Evolutionary conservation across 2,329 filamentous ascomycete genomes (phyloP).

Genomic region (Arthroderma sp.): DNA sequence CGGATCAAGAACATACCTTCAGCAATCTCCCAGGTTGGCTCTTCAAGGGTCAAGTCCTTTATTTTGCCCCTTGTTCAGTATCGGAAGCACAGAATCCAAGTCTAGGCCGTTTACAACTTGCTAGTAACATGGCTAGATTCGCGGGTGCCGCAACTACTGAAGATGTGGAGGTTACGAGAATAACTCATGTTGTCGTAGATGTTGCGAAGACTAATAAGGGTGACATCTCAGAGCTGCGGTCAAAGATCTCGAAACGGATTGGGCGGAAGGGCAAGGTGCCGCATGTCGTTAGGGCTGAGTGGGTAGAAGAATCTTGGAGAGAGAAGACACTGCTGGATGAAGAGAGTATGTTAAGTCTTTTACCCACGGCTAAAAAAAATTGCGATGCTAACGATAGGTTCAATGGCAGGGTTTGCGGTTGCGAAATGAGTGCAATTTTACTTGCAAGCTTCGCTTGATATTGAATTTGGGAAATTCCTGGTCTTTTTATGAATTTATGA

Average conservation of each 20-base stretch:
- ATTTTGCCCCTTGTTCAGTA: slow-evolving; percentile 23
- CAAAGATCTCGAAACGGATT: slow-evolving; percentile 15
- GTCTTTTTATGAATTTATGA: too few relatives aligned
- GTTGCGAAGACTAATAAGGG: slow-evolving; percentile 33
- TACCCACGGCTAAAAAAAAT: too few relatives aligned
- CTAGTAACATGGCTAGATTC: slow-evolving; percentile 52
- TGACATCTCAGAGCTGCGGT: slow-evolving; percentile 26
- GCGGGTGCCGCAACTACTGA: slow-evolving; percentile 49
- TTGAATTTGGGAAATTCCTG: too few relatives aligned
- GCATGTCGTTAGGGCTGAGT: slow-evolving; percentile 53
- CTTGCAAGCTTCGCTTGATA: too few relatives aligned
- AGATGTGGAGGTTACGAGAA: slow-evolving; percentile 35
- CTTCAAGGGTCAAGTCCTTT: slow-evolving; percentile 36
- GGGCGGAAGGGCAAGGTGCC: slow-evolving; percentile 41
- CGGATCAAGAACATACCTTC: slow-evolving; percentile 32
- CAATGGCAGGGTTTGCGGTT: too few relatives aligned
- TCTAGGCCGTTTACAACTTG: slow-evolving; percentile 26
- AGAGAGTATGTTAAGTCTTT: slow-evolving; percentile 36
- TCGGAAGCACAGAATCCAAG: slow-evolving; percentile 4
- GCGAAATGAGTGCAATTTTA: too few relatives aligned
- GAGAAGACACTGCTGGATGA: slow-evolving; percentile 71
- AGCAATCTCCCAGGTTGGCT: slow-evolving; percentile 31
- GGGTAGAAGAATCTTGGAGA: slow-evolving; percentile 70
- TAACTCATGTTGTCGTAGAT: slow-evolving; percentile 64
- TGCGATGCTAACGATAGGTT: too few relatives aligned